phyloP scores from a whole-genome alignment of 176 grass and related monocot species.

The maize (Zea mays) region Zm-B73-REFERENCE-NAM-5.0 NC_050104.1:160941001-160941500 shows the following conservation, averaged over 20 bases:
- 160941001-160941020: constrained; percentile 49
- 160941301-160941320: constrained; percentile 21
- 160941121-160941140: constrained; percentile 50
- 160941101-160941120: constrained; percentile 44
- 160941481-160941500: constrained; percentile 38
- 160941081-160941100: neutral
- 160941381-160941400: constrained; percentile 38
- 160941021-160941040: constrained; percentile 39
- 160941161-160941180: constrained; percentile 27
- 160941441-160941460: constrained; percentile 46
- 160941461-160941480: constrained; percentile 34
- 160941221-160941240: neutral
- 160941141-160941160: constrained; percentile 40
- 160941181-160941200: neutral
- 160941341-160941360: constrained; percentile 45
- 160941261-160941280: no score
- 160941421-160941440: constrained; percentile 55
- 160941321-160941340: constrained; percentile 32
- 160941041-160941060: constrained; percentile 25
- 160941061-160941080: neutral
- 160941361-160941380: constrained; percentile 43
- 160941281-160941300: neutral
- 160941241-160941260: neutral
- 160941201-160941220: neutral
- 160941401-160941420: constrained; percentile 42